Evolutionary conservation across 768 basidiomycete species (phyloP).

Genomic region (Chalciporus sphaerocephalus): DNA sequence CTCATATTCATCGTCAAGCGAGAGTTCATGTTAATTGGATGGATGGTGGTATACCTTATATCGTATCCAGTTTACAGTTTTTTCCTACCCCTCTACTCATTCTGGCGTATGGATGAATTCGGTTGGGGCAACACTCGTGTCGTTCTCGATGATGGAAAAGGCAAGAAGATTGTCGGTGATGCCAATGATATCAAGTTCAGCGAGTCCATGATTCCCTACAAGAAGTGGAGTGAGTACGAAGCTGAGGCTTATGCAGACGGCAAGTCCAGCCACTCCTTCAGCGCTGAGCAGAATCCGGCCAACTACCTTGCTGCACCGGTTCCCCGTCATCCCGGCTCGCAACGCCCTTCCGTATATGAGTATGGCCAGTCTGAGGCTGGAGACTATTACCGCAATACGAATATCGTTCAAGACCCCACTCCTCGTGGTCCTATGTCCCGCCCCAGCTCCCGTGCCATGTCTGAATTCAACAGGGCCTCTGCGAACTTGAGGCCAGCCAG

Average conservation of each 20-base stretch:
- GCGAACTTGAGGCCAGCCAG: constrained; percentile 23
- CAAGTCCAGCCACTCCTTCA: constrained; percentile 45
- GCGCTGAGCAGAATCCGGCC: constrained; percentile 26
- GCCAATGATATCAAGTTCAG: constrained; percentile 69
- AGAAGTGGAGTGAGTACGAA: constrained; percentile 70
- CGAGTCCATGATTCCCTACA: constrained; percentile 72
- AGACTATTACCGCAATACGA: constrained; percentile 61
- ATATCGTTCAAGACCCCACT: constrained; percentile 35
- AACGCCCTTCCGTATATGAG: constrained; percentile 41
- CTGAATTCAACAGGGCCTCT: constrained; percentile 29
- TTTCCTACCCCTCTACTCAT: constrained; percentile 65
- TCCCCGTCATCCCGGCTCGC: constrained; percentile 36
- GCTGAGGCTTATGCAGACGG: constrained; percentile 53
- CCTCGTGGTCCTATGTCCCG: constrained; percentile 26
- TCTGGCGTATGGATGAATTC: constrained; percentile 77
- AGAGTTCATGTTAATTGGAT: constrained; percentile 71
- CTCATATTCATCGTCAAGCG: constrained; percentile 69
- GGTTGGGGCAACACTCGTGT: constrained; percentile 63
- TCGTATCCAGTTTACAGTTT: constrained; percentile 70
- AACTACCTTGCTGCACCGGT: constrained; percentile 33
- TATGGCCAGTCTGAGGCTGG: constrained; percentile 40
- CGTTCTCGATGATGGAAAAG: constrained; percentile 62
- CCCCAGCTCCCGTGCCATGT: constrained; percentile 30
- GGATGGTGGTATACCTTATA: constrained; percentile 67
- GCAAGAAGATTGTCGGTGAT: constrained; percentile 52